Percentiles rank a stretch among this genome's conserved stretches.
phyloP scores from a whole-genome alignment of 2,329 filamentous ascomycete species.

The Cladophialophora immunda region DNA sequence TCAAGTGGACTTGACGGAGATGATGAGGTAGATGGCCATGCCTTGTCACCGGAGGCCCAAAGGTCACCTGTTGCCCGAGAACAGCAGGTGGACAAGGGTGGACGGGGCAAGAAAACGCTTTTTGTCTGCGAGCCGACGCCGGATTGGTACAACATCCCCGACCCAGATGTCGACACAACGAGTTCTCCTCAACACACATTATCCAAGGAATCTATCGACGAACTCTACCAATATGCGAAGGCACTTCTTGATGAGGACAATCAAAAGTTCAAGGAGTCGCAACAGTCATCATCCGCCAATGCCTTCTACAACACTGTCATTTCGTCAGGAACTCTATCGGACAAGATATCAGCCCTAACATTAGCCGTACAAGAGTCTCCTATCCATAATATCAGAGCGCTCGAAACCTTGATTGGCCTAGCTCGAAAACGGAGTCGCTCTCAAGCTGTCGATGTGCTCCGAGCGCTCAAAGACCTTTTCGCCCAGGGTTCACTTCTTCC shows the following conservation, averaged over 20 bases:
- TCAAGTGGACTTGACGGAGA: constrained; percentile 52
- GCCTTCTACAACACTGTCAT: constrained; percentile 98
- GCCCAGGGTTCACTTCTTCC: constrained; percentile 88
- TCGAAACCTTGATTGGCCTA: constrained; percentile 82
- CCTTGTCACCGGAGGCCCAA: constrained; percentile 38
- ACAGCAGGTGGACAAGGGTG: constrained; percentile 43
- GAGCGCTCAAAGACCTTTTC: constrained; percentile 91
- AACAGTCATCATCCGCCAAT: constrained; percentile 82
- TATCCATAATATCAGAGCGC: constrained; percentile 86
- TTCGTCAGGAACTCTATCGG: constrained; percentile 92
- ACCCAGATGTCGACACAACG: constrained; percentile 30
- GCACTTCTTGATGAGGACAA: constrained; percentile 81
- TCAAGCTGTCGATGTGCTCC: constrained; percentile 90
- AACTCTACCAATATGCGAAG: constrained; percentile 72
- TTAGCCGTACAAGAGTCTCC: constrained; percentile 95
- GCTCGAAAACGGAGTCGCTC: constrained; percentile 94
- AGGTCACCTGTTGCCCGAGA: constrained; percentile 42
- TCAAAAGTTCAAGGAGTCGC: constrained; percentile 73
- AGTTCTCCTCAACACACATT: constrained; percentile 33
- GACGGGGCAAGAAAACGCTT: constrained; percentile 42
- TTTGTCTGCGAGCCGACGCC: constrained; percentile 40
- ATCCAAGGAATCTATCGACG: constrained; percentile 49
- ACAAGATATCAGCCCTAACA: constrained; percentile 95
- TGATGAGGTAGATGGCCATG: constrained; percentile 47
- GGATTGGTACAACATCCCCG: constrained; percentile 39